Evolutionary conservation across 2,329 filamentous ascomycete species (phyloP).

Genomic region (Rugonectria rugulosa): DNA sequence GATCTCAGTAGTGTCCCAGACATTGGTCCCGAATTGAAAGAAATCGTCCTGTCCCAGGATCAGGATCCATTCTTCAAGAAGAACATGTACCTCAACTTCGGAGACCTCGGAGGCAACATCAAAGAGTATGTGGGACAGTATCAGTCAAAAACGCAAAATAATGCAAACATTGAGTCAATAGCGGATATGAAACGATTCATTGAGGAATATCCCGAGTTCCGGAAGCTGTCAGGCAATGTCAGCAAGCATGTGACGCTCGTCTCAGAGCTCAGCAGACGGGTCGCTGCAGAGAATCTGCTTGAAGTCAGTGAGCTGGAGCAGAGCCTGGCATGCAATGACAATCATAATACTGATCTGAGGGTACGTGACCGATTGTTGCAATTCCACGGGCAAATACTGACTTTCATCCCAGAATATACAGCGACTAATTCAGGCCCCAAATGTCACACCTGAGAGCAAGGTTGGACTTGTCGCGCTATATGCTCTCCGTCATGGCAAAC

Average conservation of each 20-base stretch:
- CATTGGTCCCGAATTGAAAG: constrained; percentile 84
- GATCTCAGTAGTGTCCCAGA: constrained; percentile 86
- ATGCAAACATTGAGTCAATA: constrained; percentile 95
- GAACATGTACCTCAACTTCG: constrained; percentile 99
- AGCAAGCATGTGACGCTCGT: constrained; percentile 98
- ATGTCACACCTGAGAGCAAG: constrained; percentile 82
- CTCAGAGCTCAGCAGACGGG: constrained; percentile 87
- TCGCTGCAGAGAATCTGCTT: constrained; percentile 85
- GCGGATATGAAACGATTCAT: constrained; percentile 99
- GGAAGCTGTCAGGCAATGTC: constrained; percentile 95
- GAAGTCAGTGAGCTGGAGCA: constrained; percentile 98
- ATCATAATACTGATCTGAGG: constrained; percentile 90
- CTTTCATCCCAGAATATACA: constrained; percentile 72
- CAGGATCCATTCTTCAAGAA: constrained; percentile 99
- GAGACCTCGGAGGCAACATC: constrained; percentile 92
- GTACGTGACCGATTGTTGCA: constrained; percentile 52
- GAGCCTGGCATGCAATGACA: constrained; percentile 95
- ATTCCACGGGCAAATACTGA: constrained; percentile 29
- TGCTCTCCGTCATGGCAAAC: constrained; percentile 88
- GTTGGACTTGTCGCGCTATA: constrained; percentile 93
- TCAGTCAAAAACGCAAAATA: constrained; percentile 96
- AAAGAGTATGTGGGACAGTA: constrained; percentile 99
- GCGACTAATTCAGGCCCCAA: constrained; percentile 80
- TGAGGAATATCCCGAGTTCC: constrained; percentile 97
- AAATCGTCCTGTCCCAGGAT: constrained; percentile 94